Evolutionary conservation across 179 eudicot genomes (phyloP), one percentile per base, ranked within the genome.

Genomic region (Sideroxylon spinosum): DNA sequence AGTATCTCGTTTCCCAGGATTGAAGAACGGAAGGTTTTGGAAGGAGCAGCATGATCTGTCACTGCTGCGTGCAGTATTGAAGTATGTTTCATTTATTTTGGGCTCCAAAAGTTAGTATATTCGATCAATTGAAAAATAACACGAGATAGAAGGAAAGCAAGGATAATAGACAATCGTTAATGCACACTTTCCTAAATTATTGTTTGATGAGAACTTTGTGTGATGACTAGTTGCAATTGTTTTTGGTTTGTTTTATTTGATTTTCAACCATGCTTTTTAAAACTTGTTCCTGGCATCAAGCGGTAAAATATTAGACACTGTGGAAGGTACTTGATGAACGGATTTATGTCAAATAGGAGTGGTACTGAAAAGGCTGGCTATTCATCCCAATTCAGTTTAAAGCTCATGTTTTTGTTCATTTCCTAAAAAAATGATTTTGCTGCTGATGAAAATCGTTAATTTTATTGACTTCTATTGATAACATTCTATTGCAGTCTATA

Each of bases 1-100:
- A 62, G 17, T 94, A 65, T 81, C 81, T 32, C 91, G 93, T 48
- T 91, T 88, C 81, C 98, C 96, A 44, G 81, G 88, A 73, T 78
- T 94, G 67, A 94, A 81, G 81, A 85, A 84, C 76, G 98, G 97
- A 84, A 92, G 89, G 82, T 63, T 86, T 68, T 95, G 99, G 99
- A 94, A 87, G 89, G 88, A 83, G 65, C 88, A 89, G 73, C 97
- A 95, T 82, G 99, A 95, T 80, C 80, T 81, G 67, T 68, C 81
- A 71, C 89, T 95, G 29, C 83, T 95, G 52, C 91, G 90, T 25
- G 98, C 96, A 49, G 96, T 95, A 64, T 71, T 89, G 63, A 95
- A 91, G 99, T 95, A 95, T 28, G 86, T 82, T 77, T 71, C 50
- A 11, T 44, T 74, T 29, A 37, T 25, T 79, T 50, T 19, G 76